A percentile compares a stretch with the other conserved stretches of the same genome.
Evolutionary conservation across 1,139 yeast genomes (phyloP).

Genomic region (Candida sojae): DNA sequence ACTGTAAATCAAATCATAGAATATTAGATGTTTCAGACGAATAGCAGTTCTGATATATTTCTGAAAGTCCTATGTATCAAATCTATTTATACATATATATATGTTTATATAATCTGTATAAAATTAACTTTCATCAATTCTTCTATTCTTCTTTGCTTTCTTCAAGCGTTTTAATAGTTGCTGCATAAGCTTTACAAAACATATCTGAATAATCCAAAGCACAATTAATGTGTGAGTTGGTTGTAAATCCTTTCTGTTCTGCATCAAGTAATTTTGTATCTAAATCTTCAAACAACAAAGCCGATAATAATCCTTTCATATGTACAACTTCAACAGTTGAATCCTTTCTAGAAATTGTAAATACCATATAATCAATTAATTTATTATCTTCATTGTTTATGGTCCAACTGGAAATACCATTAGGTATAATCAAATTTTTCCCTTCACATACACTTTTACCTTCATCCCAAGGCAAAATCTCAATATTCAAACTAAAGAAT

Average conservation of each 20-base stretch:
- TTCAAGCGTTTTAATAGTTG: not conserved
- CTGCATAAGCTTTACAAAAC: conserved; percentile 27
- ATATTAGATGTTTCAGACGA: too few species aligned
- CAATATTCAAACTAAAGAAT: conserved; percentile 33
- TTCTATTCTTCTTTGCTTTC: not conserved
- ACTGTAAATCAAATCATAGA: too few species aligned
- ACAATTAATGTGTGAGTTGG: conserved; percentile 33
- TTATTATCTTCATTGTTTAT: conserved; percentile 12
- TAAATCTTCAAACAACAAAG: conserved; percentile 13
- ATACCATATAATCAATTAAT: conserved; percentile 29
- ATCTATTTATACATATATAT: too few species aligned
- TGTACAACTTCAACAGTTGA: conserved; percentile 30
- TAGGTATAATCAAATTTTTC: conserved; percentile 33
- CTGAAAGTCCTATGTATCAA: too few species aligned
- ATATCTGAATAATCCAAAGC: conserved; percentile 27
- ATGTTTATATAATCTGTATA: too few species aligned
- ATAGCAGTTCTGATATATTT: too few species aligned
- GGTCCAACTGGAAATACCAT: conserved; percentile 36
- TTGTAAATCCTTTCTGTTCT: conserved; percentile 12
- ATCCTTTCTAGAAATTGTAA: conserved; percentile 33
- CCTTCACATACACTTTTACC: conserved; percentile 26
- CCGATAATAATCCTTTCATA: conserved; percentile 29
- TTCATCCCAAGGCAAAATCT: conserved; percentile 30
- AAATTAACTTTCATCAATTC: too few species aligned
- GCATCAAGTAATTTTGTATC: conserved; percentile 14